A percentile compares a stretch with the other conserved stretches of the same genome.
Evolutionary conservation across 1,284 basidiomycete species (phyloP).

Genomic region (Abortiporus biennis): DNA sequence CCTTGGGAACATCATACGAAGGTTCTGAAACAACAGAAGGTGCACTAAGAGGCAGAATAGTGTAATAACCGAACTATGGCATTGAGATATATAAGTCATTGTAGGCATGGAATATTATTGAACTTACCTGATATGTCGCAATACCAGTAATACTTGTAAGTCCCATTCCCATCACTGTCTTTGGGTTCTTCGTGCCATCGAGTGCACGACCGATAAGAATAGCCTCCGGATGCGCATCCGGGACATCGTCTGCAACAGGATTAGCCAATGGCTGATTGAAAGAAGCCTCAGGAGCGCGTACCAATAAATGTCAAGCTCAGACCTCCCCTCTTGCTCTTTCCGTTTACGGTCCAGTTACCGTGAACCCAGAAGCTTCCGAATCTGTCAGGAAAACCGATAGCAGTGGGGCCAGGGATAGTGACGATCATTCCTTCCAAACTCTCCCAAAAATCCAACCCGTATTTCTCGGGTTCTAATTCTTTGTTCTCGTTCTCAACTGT

Average conservation of each 20-base stretch:
- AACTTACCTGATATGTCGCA: slow-evolving; percentile 44
- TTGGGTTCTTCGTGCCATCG: slow-evolving; percentile 49
- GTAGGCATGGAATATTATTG: neutral
- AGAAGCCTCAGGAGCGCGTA: neutral
- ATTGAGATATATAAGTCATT: neutral
- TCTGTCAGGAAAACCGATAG: slow-evolving; percentile 44
- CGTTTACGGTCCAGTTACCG: slow-evolving; percentile 51
- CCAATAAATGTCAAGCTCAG: slow-evolving; percentile 45
- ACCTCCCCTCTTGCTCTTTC: slow-evolving; percentile 53
- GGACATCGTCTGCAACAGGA: slow-evolving; percentile 31
- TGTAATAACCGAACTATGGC: slow-evolving; percentile 42
- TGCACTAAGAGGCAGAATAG: slow-evolving; percentile 49
- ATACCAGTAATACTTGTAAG: slow-evolving; percentile 53
- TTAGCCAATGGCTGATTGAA: slow-evolving; percentile 3
- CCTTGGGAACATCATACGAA: slow-evolving; percentile 27
- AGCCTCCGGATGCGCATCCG: slow-evolving; percentile 54
- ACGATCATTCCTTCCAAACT: slow-evolving; percentile 58
- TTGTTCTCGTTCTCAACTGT: slow-evolving; percentile 40
- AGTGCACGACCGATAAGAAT: slow-evolving; percentile 49
- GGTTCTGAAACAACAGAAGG: slow-evolving; percentile 39
- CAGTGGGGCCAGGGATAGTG: slow-evolving; percentile 43
- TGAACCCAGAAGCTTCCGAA: slow-evolving; percentile 58
- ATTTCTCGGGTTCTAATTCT: slow-evolving; percentile 42
- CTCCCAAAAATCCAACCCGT: slow-evolving; percentile 61
- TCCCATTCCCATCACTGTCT: slow-evolving; percentile 38